A percentile compares a stretch with the other conserved stretches of the same genome.
Evolutionary conservation across 192 early-diverging fungal species (phyloP).

Genomic region (Backusella morwellensis): DNA sequence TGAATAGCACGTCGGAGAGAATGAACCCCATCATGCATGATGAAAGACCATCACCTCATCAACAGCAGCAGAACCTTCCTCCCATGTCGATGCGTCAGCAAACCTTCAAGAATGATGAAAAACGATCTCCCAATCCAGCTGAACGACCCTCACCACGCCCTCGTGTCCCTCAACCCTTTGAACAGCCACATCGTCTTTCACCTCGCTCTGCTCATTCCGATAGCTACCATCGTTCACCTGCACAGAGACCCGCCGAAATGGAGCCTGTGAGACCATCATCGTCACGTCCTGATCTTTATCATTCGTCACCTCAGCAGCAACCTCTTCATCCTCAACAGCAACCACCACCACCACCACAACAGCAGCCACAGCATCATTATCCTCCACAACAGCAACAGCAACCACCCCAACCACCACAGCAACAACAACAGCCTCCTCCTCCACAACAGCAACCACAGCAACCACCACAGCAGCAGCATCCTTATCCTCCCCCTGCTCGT

Average conservation of each 20-base stretch:
- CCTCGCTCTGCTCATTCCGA: constrained; percentile 7
- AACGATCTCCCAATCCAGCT: neutral
- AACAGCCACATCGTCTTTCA: neutral
- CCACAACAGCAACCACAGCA: neutral
- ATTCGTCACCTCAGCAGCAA: neutral
- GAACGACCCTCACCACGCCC: constrained; percentile 12
- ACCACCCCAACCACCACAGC: too few species aligned
- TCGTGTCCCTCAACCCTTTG: neutral
- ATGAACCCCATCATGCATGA: constrained; percentile 32
- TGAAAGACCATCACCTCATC: constrained; percentile 11
- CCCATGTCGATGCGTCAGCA: constrained; percentile 12
- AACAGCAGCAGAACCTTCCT: constrained; percentile 1
- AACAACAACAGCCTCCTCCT: too few species aligned
- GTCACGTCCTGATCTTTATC: neutral
- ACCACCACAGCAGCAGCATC: neutral
- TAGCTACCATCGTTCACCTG: constrained; percentile 1
- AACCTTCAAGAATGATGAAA: neutral
- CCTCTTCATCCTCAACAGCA: neutral
- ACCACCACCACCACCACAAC: too few species aligned
- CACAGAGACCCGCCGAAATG: neutral
- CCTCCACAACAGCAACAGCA: too few species aligned
- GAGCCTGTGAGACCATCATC: neutral
- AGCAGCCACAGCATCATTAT: too few species aligned
- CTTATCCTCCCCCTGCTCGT: neutral
- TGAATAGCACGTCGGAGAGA: too few species aligned